Percentiles rank a stretch among this genome's conserved stretches.
These are phyloP conservation scores for Moesziomyces parantarcticus DNA, from an alignment of 1,284 basidiomycete genomes.

Conservation along the genomic window DNA sequence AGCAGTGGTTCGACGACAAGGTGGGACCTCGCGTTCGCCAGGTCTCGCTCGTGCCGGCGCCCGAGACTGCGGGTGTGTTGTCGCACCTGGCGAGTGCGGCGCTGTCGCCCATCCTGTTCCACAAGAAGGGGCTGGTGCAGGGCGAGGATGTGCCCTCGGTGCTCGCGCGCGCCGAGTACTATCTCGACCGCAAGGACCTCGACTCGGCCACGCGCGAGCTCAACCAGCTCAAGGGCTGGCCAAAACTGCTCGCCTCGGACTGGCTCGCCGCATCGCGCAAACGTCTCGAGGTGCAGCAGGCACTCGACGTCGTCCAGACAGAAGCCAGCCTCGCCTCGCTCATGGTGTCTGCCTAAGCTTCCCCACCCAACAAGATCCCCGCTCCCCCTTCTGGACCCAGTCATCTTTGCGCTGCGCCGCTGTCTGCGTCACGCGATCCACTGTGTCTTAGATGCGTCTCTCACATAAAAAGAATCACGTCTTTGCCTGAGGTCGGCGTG, in stretches of 20 bases:
- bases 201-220: constrained; percentile 90
- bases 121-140: constrained; percentile 75
- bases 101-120: constrained; percentile 82
- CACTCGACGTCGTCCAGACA: constrained; percentile 86
- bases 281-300: constrained; percentile 91
- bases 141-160: constrained; percentile 88
- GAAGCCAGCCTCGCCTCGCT: constrained; percentile 77
- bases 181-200: constrained; percentile 90
- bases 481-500: too few relatives aligned
- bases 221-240: constrained; percentile 84
- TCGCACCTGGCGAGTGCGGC: constrained; percentile 85
- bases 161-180: constrained; percentile 87
- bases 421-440: too few relatives aligned
- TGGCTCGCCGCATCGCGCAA: constrained; percentile 91
- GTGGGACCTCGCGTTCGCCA: constrained; percentile 86
- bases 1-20: constrained; percentile 86
- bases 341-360: constrained; percentile 65
- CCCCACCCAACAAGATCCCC: too few relatives aligned
- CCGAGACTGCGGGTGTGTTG: constrained; percentile 84
- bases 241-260: constrained; percentile 83
- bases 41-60: constrained; percentile 82
- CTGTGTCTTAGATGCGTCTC: too few relatives aligned
- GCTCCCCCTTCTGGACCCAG: too few relatives aligned
- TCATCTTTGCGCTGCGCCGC: too few relatives aligned
- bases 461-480: not conserved